Percentiles rank a stretch among this genome's conserved stretches.
Conservation (phyloP, 345 rosid genomes). For the Xanthoceras sorbifolium region DNA sequence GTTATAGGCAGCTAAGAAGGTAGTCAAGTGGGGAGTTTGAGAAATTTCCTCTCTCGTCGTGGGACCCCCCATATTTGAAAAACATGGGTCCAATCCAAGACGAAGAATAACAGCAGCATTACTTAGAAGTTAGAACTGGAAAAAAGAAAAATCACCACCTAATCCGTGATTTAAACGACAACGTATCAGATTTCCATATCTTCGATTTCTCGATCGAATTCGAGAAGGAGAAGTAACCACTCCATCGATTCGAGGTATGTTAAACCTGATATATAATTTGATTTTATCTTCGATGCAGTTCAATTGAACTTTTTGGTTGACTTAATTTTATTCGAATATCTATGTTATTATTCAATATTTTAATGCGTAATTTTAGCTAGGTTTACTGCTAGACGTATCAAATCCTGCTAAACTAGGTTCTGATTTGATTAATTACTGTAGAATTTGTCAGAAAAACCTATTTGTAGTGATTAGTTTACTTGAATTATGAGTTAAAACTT, state of each 20-base stretch:
- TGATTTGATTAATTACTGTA: neutral
- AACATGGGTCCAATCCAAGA: conserved; percentile 3
- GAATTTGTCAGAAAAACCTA: neutral
- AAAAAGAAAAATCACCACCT: neutral
- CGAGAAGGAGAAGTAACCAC: neutral
- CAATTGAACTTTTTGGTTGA: conserved; percentile 4
- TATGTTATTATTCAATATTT: neutral
- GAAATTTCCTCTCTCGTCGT: neutral
- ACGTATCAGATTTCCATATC: neutral
- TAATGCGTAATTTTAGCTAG: neutral
- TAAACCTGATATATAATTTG: neutral
- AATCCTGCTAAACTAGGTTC: neutral
- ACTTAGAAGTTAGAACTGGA: too few relatives aligned
- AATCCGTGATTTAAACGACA: conserved; percentile 3
- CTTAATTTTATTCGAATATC: neutral
- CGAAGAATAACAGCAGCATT: neutral
- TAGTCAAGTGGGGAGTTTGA: neutral
- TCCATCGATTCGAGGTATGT: conserved; percentile 13
- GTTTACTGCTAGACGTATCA: neutral
- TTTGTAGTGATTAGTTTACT: neutral
- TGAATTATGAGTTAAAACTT: neutral
- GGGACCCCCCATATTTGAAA: conserved; percentile 19
- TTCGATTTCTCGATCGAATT: neutral
- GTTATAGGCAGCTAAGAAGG: neutral
- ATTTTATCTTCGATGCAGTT: neutral